These are phyloP conservation scores for Sergeia podlipaevii DNA, from an alignment of 208 protist species.

Conservation along the genomic window DNA sequence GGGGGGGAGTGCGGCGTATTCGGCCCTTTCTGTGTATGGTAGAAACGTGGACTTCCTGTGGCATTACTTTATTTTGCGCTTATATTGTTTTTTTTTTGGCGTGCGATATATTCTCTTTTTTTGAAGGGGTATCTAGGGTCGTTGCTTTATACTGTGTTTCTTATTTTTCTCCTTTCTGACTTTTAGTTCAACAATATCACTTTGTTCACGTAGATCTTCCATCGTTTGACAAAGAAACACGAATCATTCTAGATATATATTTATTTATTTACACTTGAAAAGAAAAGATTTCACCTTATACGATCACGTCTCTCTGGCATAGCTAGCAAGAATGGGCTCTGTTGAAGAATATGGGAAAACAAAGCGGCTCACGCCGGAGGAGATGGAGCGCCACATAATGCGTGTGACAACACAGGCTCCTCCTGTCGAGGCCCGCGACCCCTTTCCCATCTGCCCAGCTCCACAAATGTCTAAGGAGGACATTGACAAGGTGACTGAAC, in stretches of 20 bases:
- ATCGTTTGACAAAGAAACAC: too few relatives aligned
- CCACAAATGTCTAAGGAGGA: constrained; percentile 36
- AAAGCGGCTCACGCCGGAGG: constrained; percentile 41
- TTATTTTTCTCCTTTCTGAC: neutral
- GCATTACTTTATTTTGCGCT: neutral
- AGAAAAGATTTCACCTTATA: neutral
- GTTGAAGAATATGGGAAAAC: constrained; percentile 10
- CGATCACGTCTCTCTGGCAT: neutral
- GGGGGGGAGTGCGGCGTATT: too few relatives aligned
- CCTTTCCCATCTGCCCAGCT: constrained; percentile 63
- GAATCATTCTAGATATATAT: too few relatives aligned
- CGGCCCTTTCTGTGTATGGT: constrained; percentile 1
- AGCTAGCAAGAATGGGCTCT: constrained; percentile 3
- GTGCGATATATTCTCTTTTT: too few relatives aligned
- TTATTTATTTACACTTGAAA: constrained; percentile 4
- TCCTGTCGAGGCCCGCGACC: constrained; percentile 29
- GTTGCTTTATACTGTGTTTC: too few relatives aligned
- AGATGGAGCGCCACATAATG: constrained; percentile 56
- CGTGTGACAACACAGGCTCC: constrained; percentile 31
- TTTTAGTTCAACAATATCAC: too few relatives aligned
- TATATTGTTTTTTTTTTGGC: neutral
- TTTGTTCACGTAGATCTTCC: too few relatives aligned
- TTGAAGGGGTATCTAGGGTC: too few relatives aligned
- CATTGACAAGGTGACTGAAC: constrained; percentile 57
- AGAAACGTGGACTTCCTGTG: too few relatives aligned